A percentile compares a stretch with the other conserved stretches of the same genome.
Evolutionary conservation across 2,329 filamentous ascomycete genomes (phyloP).

Genomic region (Trichoderma brevicompactum): DNA sequence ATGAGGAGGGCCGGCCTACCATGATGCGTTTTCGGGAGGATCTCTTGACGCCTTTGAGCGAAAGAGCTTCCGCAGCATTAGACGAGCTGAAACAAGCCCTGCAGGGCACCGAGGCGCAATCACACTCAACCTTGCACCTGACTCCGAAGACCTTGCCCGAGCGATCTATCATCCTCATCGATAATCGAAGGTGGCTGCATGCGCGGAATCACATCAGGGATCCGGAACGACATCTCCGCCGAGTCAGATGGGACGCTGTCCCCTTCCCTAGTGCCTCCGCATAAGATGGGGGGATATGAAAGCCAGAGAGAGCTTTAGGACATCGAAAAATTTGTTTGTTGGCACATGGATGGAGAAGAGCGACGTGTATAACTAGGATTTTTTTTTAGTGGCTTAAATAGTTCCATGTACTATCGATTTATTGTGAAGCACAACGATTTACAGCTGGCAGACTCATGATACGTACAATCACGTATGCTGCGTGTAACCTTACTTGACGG

Average conservation of each 20-base stretch:
- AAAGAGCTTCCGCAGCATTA: constrained; percentile 34
- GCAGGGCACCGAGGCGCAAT: constrained; percentile 27
- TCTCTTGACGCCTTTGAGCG: constrained; percentile 38
- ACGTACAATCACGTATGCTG: neutral
- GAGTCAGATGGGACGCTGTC: constrained; percentile 43
- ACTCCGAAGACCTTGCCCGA: constrained; percentile 36
- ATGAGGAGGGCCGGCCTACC: neutral
- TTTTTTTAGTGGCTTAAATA: neutral
- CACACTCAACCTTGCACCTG: constrained; percentile 35
- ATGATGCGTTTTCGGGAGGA: constrained; percentile 42
- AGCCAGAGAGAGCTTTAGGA: neutral
- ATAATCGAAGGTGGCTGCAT: constrained; percentile 45
- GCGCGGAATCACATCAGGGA: constrained; percentile 41
- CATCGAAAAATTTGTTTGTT: neutral
- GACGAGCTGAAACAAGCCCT: constrained; percentile 35
- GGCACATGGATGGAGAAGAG: neutral
- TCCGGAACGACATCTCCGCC: constrained; percentile 42
- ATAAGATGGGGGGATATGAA: neutral
- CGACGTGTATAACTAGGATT: neutral
- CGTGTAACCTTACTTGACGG: neutral
- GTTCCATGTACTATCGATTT: neutral
- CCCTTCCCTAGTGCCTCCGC: constrained; percentile 29
- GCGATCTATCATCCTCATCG: constrained; percentile 40
- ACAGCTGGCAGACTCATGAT: neutral
- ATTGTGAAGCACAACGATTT: neutral